Conservation (phyloP, 805 yeast genomes). For the Yamadazyma akitaensis region DNA sequence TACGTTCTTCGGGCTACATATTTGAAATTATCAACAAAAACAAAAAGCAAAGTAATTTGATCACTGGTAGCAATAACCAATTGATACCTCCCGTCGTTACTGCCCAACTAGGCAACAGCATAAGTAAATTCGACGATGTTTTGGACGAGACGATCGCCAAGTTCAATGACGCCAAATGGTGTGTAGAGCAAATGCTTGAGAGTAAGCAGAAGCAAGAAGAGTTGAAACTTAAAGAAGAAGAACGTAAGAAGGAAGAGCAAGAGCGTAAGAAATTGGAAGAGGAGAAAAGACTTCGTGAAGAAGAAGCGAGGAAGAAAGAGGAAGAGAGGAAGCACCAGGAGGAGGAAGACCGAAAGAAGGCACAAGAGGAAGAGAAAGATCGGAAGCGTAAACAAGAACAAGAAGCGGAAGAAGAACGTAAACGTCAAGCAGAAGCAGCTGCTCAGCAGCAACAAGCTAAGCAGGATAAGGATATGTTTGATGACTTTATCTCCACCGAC, state of each 20-base stretch:
- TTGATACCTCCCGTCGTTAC: conserved; percentile 36
- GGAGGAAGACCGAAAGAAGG: conserved; percentile 17
- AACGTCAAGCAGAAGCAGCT: conserved; percentile 10
- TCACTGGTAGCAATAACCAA: conserved; percentile 42
- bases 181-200: conserved; percentile 40
- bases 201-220: conserved; percentile 42
- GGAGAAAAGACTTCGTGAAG: conserved; percentile 16
- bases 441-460: conserved; percentile 4
- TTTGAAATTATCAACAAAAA: conserved; percentile 41
- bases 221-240: conserved; percentile 32
- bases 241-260: conserved; percentile 18
- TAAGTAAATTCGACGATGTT: conserved; percentile 38
- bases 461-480: conserved; percentile 13
- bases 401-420: conserved; percentile 12
- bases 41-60: conserved; percentile 37
- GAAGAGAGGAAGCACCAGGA: conserved; percentile 18
- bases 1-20: conserved; percentile 41
- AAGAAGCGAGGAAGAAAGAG: conserved; percentile 18
- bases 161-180: conserved; percentile 44
- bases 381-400: conserved; percentile 16
- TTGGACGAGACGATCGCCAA: conserved; percentile 41
- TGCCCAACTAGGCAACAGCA: conserved; percentile 30
- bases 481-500: conserved; percentile 15
- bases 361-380: conserved; percentile 17
- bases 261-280: conserved; percentile 16